Conservation (phyloP, 768 basidiomycete species). For the Zangia roseola region DNA sequence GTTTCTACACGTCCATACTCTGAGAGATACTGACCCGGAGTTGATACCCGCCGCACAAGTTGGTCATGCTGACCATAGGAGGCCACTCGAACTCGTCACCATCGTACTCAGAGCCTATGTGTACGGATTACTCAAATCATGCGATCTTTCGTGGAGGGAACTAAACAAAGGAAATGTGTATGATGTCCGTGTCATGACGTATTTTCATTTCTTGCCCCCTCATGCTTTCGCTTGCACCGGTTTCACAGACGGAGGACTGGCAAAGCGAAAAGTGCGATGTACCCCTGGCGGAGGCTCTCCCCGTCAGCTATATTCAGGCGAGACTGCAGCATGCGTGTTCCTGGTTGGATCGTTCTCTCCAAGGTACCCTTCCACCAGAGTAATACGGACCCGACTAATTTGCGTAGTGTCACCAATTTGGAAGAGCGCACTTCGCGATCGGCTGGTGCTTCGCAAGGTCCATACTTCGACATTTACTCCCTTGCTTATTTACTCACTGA, state of each 20-base stretch:
- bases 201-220: conserved; percentile 12
- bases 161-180: conserved; percentile 69
- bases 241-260: conserved; percentile 76
- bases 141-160: conserved; percentile 81
- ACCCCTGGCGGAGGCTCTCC: conserved; percentile 63
- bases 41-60: conserved; percentile 31
- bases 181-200: conserved; percentile 57
- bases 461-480: not conserved
- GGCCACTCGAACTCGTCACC: conserved; percentile 63
- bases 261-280: conserved; percentile 88
- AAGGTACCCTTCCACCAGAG: conserved; percentile 34
- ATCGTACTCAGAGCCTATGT: conserved; percentile 67
- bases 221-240: conserved; percentile 7
- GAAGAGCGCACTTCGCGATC: conserved; percentile 49
- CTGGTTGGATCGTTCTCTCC: conserved; percentile 53
- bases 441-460: conserved; percentile 62
- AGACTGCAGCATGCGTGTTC: conserved; percentile 57
- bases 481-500: conserved; percentile 3
- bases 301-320: conserved; percentile 50
- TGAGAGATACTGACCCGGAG: conserved; percentile 61
- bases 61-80: conserved; percentile 37
- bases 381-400: conserved; percentile 3
- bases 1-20: conserved; percentile 65
- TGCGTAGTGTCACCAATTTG: conserved; percentile 45
- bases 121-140: conserved; percentile 72